Conservation (phyloP, 1,284 basidiomycete genomes). For the Peniophora sp. region DNA sequence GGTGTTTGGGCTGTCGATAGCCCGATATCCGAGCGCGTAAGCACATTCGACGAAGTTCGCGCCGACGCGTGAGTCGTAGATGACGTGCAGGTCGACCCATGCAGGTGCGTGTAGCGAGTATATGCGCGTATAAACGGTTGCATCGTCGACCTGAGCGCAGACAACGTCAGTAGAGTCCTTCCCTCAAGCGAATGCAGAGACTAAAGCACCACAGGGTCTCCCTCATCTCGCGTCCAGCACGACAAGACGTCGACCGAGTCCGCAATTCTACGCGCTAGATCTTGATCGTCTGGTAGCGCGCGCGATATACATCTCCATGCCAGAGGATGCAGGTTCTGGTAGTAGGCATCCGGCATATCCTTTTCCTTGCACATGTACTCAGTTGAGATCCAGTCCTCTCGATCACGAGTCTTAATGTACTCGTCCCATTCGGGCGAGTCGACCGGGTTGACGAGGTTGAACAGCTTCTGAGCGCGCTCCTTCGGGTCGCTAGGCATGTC, state of each 20-base stretch:
- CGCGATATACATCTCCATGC: no score
- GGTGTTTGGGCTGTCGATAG: neutral
- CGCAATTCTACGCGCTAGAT: no score
- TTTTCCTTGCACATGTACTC: no score
- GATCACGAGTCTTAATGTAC: neutral
- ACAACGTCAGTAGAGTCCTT: no score
- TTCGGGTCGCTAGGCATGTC: neutral
- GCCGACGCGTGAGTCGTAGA: neutral
- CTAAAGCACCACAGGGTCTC: no score
- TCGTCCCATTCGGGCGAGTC: slow-evolving; percentile 1
- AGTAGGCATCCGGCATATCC: no score
- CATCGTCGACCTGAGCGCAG: neutral
- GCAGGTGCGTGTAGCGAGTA: neutral
- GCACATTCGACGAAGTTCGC: neutral
- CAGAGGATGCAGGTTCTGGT: no score
- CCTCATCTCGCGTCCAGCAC: no score
- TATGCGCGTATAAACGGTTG: slow-evolving; percentile 2
- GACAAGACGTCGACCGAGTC: no score
- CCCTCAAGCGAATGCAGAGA: no score
- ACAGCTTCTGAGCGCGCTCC: neutral
- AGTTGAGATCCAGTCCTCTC: no score
- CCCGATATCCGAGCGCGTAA: neutral
- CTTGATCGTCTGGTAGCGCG: no score
- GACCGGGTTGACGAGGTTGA: slow-evolving; percentile 1
- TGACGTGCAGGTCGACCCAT: slow-evolving; percentile 1